Base-by-base conservation (phyloP, 2,329 filamentous ascomycete genomes). In the Metarhizium anisopliae region DNA sequence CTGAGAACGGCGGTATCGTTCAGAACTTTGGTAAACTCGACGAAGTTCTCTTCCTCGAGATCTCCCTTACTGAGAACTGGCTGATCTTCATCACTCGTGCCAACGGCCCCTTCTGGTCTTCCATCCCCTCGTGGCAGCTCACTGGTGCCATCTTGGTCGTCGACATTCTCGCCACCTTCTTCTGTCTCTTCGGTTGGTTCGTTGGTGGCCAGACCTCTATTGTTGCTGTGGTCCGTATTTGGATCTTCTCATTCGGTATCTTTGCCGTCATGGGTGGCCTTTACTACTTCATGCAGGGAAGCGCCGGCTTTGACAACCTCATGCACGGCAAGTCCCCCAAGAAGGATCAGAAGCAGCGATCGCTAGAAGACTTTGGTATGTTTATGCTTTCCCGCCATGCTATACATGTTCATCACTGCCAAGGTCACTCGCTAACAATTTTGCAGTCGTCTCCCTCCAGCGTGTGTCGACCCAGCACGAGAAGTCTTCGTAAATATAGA, bases 61-160 rank as follows among this genome's bases (percentile, higher is more conserved):
- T 95, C 71, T 90, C 89, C 13, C 82, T 95, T 55, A 92, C 90
- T 58, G 89, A 95, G 80, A 96, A 95, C 77, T 95, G 91, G 90
- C 82, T 95, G 53, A 96, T 96, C 74, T 95, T 96, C 79, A 93
- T 95, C 75, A 95, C 90, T 61, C 90, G 91, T 80, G 87, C 90
- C 74, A 92, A 92, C 74, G 90, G 90, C 67, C 89, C 90, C 55
- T 93, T 95, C 81, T 95, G 90, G 90, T 91, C 88, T 3, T 92
- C 88, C 29, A 82, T 90, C 57, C 90, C 91, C 58, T 95, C 90
- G 59, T 92, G 89, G 87, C 89, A 95, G 73, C 79, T 95, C 49
- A 72, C 79, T 55, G 85, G 85, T 59, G 90, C 90, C 61, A 90
- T 95, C 61, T 70, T 94, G 51, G 62, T 90, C 52, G 90, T 95